phyloP scores from a whole-genome alignment of 192 early-diverging fungal genomes.

The Ambispora gerdemannii region DNA sequence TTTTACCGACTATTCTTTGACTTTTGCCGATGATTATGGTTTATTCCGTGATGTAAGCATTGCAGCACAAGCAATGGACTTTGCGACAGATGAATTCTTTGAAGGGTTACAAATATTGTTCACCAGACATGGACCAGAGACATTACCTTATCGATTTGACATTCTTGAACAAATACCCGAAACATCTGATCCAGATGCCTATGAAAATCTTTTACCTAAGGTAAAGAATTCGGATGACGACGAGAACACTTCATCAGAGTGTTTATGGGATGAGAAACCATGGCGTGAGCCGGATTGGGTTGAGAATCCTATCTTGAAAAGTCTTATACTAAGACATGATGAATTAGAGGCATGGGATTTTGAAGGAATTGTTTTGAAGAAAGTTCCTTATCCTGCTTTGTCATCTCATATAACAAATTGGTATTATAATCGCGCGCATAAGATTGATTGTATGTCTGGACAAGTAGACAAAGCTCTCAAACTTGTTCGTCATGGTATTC shows the following conservation, averaged over 20 bases:
- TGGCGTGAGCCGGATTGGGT: constrained; percentile 64
- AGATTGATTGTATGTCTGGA: constrained; percentile 53
- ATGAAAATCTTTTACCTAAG: constrained; percentile 39
- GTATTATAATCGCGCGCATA: constrained; percentile 55
- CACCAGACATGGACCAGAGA: constrained; percentile 56
- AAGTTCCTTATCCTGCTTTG: constrained; percentile 49
- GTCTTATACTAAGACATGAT: constrained; percentile 38
- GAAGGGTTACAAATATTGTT: constrained; percentile 59
- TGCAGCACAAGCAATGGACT: constrained; percentile 51
- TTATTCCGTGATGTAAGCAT: constrained; percentile 65
- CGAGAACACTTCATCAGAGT: constrained; percentile 31
- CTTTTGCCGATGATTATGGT: constrained; percentile 48
- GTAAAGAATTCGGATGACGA: constrained; percentile 23
- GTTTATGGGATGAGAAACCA: constrained; percentile 44
- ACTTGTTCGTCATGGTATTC: constrained; percentile 50
- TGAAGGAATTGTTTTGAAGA: constrained; percentile 38
- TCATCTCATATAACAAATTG: constrained; percentile 49
- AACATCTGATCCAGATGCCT: constrained; percentile 46
- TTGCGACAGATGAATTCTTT: constrained; percentile 55
- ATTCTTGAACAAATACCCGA: constrained; percentile 62
- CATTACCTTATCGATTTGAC: constrained; percentile 56
- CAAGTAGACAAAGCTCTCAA: constrained; percentile 52
- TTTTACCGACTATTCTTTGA: constrained; percentile 22
- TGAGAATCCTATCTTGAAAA: constrained; percentile 45
- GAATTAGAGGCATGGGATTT: constrained; percentile 37